Conservation (phyloP, 768 basidiomycete species). For the Scleroderma citrinum region DNA sequence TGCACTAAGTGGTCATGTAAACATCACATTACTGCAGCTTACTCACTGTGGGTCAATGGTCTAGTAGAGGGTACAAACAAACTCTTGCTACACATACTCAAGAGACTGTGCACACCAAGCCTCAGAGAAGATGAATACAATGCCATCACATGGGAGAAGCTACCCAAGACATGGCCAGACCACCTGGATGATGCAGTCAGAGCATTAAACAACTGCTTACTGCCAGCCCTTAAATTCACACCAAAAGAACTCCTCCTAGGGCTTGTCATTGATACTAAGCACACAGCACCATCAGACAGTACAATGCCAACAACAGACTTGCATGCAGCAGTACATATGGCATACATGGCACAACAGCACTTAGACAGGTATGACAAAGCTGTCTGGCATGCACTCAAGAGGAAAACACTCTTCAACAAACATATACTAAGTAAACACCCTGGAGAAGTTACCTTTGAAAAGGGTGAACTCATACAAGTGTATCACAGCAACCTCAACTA, state of each 20-base stretch:
- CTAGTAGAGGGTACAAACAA: no score
- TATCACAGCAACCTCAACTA: no score
- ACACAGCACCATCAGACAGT: not conserved
- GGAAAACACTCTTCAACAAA: conserved; percentile 25
- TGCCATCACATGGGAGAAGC: no score
- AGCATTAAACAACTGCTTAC: conserved; percentile 12
- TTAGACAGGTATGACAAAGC: conserved; percentile 24
- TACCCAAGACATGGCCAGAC: conserved; percentile 19
- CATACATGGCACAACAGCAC: conserved; percentile 26
- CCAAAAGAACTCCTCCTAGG: conserved; percentile 32
- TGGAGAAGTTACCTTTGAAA: conserved; percentile 19
- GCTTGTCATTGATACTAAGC: conserved; percentile 22
- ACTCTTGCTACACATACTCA: no score
- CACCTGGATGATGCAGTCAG: conserved; percentile 1
- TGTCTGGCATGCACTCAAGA: conserved; percentile 15
- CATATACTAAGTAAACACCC: conserved; percentile 23
- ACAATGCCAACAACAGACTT: conserved; percentile 9
- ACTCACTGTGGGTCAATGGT: conserved; percentile 29
- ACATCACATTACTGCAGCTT: conserved; percentile 11
- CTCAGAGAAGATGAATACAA: no score
- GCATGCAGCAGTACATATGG: conserved; percentile 15
- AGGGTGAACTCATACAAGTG: conserved; percentile 30
- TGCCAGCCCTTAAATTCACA: conserved; percentile 14
- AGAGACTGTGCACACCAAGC: no score
- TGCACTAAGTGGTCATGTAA: no score